These are phyloP conservation scores for Mycena galopus DNA, from an alignment of 768 basidiomycete species.

Conservation along the genomic window DNA sequence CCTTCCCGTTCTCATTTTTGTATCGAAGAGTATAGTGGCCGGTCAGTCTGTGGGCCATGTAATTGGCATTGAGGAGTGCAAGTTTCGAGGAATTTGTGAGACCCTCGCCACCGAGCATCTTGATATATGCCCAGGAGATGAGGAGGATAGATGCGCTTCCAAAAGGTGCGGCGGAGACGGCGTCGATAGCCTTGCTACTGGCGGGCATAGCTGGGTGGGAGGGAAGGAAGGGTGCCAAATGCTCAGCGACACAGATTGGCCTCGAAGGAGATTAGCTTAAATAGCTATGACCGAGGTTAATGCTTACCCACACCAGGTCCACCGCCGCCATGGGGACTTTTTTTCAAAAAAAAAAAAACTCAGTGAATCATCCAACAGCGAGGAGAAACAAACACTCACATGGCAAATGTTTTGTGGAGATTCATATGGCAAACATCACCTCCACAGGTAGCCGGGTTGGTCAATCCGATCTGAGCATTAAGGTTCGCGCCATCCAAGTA, in stretches of 20 bases:
- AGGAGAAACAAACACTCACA: constrained; percentile 61
- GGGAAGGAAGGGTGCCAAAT: constrained; percentile 95
- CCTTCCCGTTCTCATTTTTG: constrained; percentile 91
- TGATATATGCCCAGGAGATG: constrained; percentile 99
- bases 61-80: constrained; percentile 95
- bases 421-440: constrained; percentile 99
- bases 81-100: constrained; percentile 87
- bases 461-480: constrained; percentile 93
- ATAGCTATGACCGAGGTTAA: constrained; percentile 18
- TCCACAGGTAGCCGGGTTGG: constrained; percentile 94
- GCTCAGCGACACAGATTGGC: constrained; percentile 94
- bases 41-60: constrained; percentile 91
- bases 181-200: constrained; percentile 80
- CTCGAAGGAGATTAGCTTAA: constrained; percentile 47
- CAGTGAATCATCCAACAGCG: background rate
- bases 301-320: constrained; percentile 94
- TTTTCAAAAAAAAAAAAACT: background rate
- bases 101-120: constrained; percentile 97
- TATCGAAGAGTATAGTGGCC: constrained; percentile 89
- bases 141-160: constrained; percentile 95
- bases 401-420: constrained; percentile 97
- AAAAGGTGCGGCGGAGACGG: constrained; percentile 92
- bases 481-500: constrained; percentile 98
- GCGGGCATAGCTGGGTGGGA: constrained; percentile 83
- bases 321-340: constrained; percentile 95